A percentile compares a stretch with the other conserved stretches of the same genome.
phyloP scores from a whole-genome alignment of 805 yeast species.

The Wickerhamomyces xylosicus region DNA sequence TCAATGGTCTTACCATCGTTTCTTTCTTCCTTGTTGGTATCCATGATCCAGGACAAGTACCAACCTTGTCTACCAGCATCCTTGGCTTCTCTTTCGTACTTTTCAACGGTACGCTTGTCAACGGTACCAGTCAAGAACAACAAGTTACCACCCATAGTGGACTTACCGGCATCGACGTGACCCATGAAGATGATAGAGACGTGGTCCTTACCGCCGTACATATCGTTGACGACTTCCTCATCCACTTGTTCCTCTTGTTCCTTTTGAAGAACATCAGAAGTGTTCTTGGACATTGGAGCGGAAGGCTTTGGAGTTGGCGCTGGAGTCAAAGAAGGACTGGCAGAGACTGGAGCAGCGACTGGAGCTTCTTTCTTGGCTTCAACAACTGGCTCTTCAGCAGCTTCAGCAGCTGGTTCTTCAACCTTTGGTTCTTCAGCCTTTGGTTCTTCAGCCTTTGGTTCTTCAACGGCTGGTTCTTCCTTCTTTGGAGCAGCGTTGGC shows the following conservation, averaged over 20 bases:
- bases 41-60: conserved; percentile 99
- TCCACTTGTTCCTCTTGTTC: conserved; percentile 79
- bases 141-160: conserved; percentile 98
- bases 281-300: conserved; percentile 11
- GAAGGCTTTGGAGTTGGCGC: conserved; percentile 12
- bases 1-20: conserved; percentile 98
- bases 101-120: conserved; percentile 96
- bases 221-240: conserved; percentile 77
- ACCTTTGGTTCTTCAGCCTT: conserved; percentile 19
- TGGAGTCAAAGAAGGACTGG: conserved; percentile 15
- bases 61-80: conserved; percentile 99
- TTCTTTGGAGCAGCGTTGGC: conserved; percentile 35
- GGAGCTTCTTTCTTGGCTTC: conserved; percentile 14
- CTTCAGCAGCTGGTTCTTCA: conserved; percentile 11
- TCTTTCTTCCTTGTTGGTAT: conserved; percentile 97
- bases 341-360: conserved; percentile 6
- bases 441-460: conserved; percentile 16
- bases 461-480: conserved; percentile 21
- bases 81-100: conserved; percentile 96
- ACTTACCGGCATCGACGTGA: conserved; percentile 98
- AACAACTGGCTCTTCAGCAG: conserved; percentile 20
- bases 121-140: conserved; percentile 92
- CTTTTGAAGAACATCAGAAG: conserved; percentile 39
- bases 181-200: conserved; percentile 97
- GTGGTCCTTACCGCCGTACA: conserved; percentile 97